phyloP scores from a whole-genome alignment of 441 rosid species.

The Gossypium laxum region DNA sequence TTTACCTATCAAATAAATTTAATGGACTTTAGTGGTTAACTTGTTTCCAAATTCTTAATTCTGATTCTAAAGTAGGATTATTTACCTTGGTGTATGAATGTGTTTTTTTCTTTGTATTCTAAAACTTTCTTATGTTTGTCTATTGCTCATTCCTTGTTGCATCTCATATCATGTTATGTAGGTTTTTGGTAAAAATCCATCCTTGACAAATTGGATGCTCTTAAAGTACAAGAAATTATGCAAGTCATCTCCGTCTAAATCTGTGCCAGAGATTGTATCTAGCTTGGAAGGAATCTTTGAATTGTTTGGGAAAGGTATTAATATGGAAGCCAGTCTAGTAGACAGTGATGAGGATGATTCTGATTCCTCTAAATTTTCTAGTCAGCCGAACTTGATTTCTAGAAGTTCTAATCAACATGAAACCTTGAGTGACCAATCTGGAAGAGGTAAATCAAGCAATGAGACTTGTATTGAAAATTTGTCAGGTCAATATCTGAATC shows the following conservation, averaged over 20 bases:
- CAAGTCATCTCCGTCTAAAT: conserved; percentile 39
- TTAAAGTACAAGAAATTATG: conserved; percentile 48
- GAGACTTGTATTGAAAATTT: conserved; percentile 22
- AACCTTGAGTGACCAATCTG: conserved; percentile 25
- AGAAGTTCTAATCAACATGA: conserved; percentile 30
- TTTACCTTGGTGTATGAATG: conserved; percentile 7
- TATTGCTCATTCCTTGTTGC: conserved; percentile 17
- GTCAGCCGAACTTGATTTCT: conserved; percentile 22
- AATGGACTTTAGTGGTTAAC: not conserved
- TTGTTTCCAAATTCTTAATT: conserved; percentile 5
- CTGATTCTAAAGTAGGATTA: not conserved
- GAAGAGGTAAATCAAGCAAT: conserved; percentile 24
- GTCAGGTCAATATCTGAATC: conserved; percentile 33
- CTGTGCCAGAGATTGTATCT: conserved; percentile 33
- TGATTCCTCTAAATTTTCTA: conserved; percentile 26
- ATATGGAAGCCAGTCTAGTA: conserved; percentile 38
- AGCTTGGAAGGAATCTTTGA: conserved; percentile 49
- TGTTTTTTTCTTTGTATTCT: not conserved
- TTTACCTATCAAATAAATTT: conserved; percentile 1
- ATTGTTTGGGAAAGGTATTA: conserved; percentile 33
- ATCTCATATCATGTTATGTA: conserved; percentile 28
- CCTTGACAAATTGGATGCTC: conserved; percentile 61
- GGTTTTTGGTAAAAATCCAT: conserved; percentile 52
- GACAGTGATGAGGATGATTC: conserved; percentile 52
- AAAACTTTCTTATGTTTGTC: not conserved